These are phyloP conservation scores for Candida frijolesensis DNA, from an alignment of 1,139 yeast genomes.

Conservation along the genomic window DNA sequence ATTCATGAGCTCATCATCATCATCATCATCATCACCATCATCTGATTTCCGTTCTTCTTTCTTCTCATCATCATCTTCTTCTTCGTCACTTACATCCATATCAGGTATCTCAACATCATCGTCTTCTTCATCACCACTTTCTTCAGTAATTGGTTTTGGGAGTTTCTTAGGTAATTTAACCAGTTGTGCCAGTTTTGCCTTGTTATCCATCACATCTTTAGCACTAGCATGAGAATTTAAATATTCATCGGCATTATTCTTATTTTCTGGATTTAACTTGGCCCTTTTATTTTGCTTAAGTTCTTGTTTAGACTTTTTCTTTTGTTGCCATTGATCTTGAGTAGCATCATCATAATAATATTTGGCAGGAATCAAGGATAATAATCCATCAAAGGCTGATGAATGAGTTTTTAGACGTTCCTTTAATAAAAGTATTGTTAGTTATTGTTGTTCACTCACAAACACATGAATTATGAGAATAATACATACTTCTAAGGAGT, in stretches of 20 bases:
- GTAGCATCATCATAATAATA: slow-evolving; percentile 82
- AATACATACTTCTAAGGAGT: slow-evolving; percentile 47
- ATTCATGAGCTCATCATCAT: slow-evolving; percentile 22
- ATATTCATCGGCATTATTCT: slow-evolving; percentile 46
- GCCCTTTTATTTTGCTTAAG: slow-evolving; percentile 60
- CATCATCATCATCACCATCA: slow-evolving; percentile 18
- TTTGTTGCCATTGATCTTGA: slow-evolving; percentile 87
- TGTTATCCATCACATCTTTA: slow-evolving; percentile 61
- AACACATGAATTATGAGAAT: no score
- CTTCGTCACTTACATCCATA: slow-evolving; percentile 15
- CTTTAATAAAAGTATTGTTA: slow-evolving; percentile 37
- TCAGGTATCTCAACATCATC: slow-evolving; percentile 13
- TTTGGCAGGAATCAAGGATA: slow-evolving; percentile 91
- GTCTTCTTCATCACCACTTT: slow-evolving; percentile 7
- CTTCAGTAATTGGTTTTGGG: slow-evolving; percentile 15
- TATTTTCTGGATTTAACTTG: slow-evolving; percentile 73
- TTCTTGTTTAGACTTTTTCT: slow-evolving; percentile 73
- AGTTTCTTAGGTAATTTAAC: slow-evolving; percentile 50
- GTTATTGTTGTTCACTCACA: slow-evolving; percentile 15
- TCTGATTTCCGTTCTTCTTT: slow-evolving; percentile 14
- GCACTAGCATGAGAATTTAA: slow-evolving; percentile 55
- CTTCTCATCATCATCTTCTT: slow-evolving; percentile 20
- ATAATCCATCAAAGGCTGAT: slow-evolving; percentile 83
- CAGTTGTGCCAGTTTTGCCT: slow-evolving; percentile 58
- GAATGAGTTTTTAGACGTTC: slow-evolving; percentile 85